These are phyloP conservation scores for thale cress (Arabidopsis thaliana) DNA, from an alignment of 345 rosid species.

Conservation along the genomic window DNA sequence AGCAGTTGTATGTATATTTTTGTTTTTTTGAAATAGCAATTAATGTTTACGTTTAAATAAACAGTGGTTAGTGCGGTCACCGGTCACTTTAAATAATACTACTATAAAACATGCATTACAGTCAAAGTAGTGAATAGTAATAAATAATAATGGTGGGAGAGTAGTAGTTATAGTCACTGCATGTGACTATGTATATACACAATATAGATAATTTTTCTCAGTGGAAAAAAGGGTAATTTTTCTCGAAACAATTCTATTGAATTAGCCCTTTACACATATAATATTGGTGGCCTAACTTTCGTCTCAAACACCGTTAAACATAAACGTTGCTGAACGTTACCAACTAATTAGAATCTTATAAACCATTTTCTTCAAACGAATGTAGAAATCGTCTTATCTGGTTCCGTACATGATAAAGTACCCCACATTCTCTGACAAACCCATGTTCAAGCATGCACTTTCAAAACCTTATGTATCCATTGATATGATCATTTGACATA, in stretches of 20 bases:
- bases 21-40: neutral
- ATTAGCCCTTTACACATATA: neutral
- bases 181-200: neutral
- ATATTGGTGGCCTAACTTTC: slow-evolving; percentile 24
- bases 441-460: slow-evolving; percentile 48
- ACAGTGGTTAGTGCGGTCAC: slow-evolving; percentile 1
- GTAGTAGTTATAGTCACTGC: slow-evolving; percentile 3
- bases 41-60: neutral
- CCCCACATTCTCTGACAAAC: slow-evolving; percentile 71
- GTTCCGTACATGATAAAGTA: slow-evolving; percentile 55
- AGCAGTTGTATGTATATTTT: no score
- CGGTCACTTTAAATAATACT: neutral
- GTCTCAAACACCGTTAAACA: slow-evolving; percentile 2
- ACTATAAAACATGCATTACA: neutral
- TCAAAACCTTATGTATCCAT: slow-evolving; percentile 33
- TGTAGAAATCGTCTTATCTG: slow-evolving; percentile 23
- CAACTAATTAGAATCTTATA: neutral
- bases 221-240: no score
- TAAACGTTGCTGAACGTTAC: slow-evolving; percentile 1
- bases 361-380: slow-evolving; percentile 14
- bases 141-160: neutral
- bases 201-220: neutral
- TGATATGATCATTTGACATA: slow-evolving; percentile 23
- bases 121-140: slow-evolving; percentile 14
- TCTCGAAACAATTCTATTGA: neutral